Evolutionary conservation across 2,329 filamentous ascomycete species (phyloP), one percentile per base, ranked within the genome.

Genomic region (Geosmithia morbida): DNA sequence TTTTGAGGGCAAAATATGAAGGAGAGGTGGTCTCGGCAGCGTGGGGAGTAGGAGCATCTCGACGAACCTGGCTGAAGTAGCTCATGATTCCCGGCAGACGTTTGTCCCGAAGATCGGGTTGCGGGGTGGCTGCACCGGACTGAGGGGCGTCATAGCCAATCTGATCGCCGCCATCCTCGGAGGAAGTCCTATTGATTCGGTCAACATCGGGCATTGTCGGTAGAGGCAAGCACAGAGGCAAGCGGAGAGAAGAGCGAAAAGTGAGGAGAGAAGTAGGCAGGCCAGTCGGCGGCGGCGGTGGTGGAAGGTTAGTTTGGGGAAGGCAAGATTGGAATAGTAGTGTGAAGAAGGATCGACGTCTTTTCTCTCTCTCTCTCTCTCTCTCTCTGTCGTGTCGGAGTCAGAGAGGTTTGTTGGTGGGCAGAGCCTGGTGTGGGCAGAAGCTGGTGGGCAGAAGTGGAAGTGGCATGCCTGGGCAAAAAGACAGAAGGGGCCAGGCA

Each of bases 31-130:
- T 46, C 30, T 37, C 33, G 43, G 30, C 14, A n/a, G 19, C 18
- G 7, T 47, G 30, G 42, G 22, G 18, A 42, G 43, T 19, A 49
- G 77, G 75, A 81, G 81, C 79, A 72, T 77, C 79, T 75, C 78
- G 77, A 96, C 92, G 83, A 94, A 98, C 92, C 90, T 98, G 92
- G 72, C 84, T 85, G 77, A 97, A 95, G 75, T 92, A 96, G 74
- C 84, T 94, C 77, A 92, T 84, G 71, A 97, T 94, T 64, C 88
- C 87, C 56, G 92, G 92, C 62, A 94, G 75, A 68, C 92, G 85
- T 71, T 95, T 96, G 71, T 98, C 92, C 61, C 85, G 83, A 53
- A 85, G 83, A 68, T 97, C 90, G 55, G 92, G 92, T 60, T 89
- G 85, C 56, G 92, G 92, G 52, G 92, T 98, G 55, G 87, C 85